Conservation (phyloP, 2,329 filamentous ascomycete species). For the Cladosporium sphaerospermum region DNA sequence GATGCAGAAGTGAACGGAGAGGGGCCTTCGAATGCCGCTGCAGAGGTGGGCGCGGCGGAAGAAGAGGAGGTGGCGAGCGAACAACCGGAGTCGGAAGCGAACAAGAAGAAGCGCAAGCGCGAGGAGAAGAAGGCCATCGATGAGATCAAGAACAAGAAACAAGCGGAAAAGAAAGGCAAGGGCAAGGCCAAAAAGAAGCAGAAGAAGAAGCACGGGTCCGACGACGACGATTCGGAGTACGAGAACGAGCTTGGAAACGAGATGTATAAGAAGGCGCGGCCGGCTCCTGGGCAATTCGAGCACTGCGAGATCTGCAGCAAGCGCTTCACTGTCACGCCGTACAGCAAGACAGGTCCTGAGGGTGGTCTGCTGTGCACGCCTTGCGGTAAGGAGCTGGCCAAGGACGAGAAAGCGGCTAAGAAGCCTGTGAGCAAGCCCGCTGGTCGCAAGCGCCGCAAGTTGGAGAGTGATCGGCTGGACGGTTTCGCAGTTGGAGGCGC, state of each 20-base stretch:
- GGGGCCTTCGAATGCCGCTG: slow-evolving; percentile 23
- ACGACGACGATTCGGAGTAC: slow-evolving; percentile 37
- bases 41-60: slow-evolving; percentile 25
- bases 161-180: slow-evolving; percentile 38
- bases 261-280: slow-evolving; percentile 52
- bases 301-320: slow-evolving; percentile 82
- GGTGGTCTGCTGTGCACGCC: slow-evolving; percentile 79
- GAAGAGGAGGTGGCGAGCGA: slow-evolving; percentile 20
- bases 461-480: slow-evolving; percentile 79
- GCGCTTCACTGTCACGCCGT: slow-evolving; percentile 87
- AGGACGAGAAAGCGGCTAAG: slow-evolving; percentile 56
- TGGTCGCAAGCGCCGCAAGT: slow-evolving; percentile 62
- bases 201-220: slow-evolving; percentile 37
- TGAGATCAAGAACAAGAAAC: slow-evolving; percentile 36
- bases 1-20: slow-evolving; percentile 32
- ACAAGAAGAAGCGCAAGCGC: slow-evolving; percentile 51
- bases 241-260: slow-evolving; percentile 42
- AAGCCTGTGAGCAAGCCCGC: slow-evolving; percentile 52
- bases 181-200: slow-evolving; percentile 42
- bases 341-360: slow-evolving; percentile 73
- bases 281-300: slow-evolving; percentile 76
- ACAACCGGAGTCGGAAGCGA: slow-evolving; percentile 34
- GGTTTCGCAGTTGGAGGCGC: slow-evolving; percentile 60
- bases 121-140: slow-evolving; percentile 44
- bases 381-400: slow-evolving; percentile 69